Evolutionary conservation across 345 rosid genomes (phyloP), one percentile per base, ranked within the genome.

Genomic region (Stellera chamaejasme): DNA sequence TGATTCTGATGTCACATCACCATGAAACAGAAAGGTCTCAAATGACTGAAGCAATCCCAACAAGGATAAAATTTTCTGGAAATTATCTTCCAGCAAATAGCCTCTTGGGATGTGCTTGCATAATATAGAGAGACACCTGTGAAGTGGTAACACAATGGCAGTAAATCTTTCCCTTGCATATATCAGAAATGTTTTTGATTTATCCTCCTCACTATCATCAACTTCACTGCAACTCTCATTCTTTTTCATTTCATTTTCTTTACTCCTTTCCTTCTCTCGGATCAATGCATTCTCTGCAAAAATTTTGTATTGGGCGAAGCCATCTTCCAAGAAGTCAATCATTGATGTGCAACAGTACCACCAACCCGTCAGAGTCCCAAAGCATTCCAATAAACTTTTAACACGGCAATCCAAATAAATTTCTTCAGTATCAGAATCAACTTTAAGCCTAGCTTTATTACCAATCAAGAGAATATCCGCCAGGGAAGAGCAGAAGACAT

Each of bases 401-500:
- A 71, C 57, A n/a, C 87, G 81, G 59, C 65, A 43, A 47, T 78
- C 83, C 62, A 81, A 48, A 58, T 50, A 76, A 52, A 81, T 63
- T 19, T 76, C 72, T 48, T 66, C 59, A 8, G 68, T 51, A 27
- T 63, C 78, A 0, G 66, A 51, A 58, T 27, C 53, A 26, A 69
- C 51, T 11, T 69, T 69, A 8, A 74, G 74, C 50, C 79, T 39
- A 44, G 72, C 78, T 43, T 69, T 67, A 52, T 59, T 78, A 47
- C 83, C 83, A 51, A 71, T 75, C 9, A 78, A 48, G 11, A 80
- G 68, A 60, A 77, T 57, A 50, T 75, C 73, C 10, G 71, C 72
- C 49, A 68, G 13, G 23, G 64, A 50, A 61, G 26, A 48, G 54
- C 11, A 54, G 36, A 27, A 43, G 52, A 44, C 50, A 16, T 66